Evolutionary conservation across 208 protist species (phyloP).

Genomic region (Zelonia costaricensis): DNA sequence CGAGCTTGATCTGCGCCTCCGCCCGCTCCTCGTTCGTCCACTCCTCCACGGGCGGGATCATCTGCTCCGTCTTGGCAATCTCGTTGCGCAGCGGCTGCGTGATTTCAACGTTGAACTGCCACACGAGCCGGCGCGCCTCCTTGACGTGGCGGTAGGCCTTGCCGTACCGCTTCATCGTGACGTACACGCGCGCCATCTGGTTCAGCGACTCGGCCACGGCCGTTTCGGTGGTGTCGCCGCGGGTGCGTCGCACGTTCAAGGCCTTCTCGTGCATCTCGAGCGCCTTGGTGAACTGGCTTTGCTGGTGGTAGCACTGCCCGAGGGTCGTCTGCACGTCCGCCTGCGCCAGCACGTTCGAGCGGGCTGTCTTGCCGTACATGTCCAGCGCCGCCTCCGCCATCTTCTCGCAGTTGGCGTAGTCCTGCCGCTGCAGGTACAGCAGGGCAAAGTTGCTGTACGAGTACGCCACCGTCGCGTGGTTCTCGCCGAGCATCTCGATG

Average conservation of each 20-base stretch:
- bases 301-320: conserved; percentile 74
- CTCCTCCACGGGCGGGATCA: conserved; percentile 74
- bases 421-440: conserved; percentile 75
- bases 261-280: conserved; percentile 83
- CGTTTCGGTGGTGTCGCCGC: conserved; percentile 74
- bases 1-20: conserved; percentile 40
- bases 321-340: conserved; percentile 86
- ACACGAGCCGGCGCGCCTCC: conserved; percentile 80
- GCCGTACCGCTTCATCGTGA: conserved; percentile 69
- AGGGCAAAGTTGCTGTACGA: conserved; percentile 90
- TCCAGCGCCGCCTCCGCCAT: conserved; percentile 74
- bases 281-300: conserved; percentile 55
- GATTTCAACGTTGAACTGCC: conserved; percentile 65
- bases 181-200: conserved; percentile 78
- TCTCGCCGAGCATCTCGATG: conserved; percentile 88
- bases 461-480: conserved; percentile 89
- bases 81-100: conserved; percentile 74
- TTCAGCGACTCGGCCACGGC: conserved; percentile 87
- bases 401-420: conserved; percentile 73
- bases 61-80: conserved; percentile 77
- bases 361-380: conserved; percentile 88
- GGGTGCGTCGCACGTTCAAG: conserved; percentile 83
- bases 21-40: conserved; percentile 67
- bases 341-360: conserved; percentile 82
- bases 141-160: conserved; percentile 57